Conservation (phyloP, 2,329 filamentous ascomycete species). For the Cylindrodendrum hubeiense region DNA sequence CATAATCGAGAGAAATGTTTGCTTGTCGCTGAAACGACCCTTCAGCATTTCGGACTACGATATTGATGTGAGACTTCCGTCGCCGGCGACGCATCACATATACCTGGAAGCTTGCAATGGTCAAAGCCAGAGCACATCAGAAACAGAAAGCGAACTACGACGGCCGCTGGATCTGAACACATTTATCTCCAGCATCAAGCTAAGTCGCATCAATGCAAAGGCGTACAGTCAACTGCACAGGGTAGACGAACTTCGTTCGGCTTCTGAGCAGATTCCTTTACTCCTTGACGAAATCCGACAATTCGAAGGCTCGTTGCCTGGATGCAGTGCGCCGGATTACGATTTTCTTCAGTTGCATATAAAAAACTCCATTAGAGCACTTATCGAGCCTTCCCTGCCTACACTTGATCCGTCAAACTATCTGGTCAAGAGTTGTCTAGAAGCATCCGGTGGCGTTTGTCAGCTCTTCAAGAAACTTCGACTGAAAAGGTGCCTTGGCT, state of each 20-base stretch:
- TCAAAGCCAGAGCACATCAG: too few relatives aligned
- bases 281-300: slow-evolving; percentile 5
- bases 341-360: slow-evolving; percentile 12
- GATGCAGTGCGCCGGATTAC: slow-evolving; percentile 2
- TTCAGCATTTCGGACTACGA: slow-evolving; percentile 21
- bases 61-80: slow-evolving; percentile 7
- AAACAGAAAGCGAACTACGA: not conserved
- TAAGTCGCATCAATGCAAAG: slow-evolving; percentile 5
- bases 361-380: not conserved
- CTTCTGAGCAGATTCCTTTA: not conserved
- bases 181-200: slow-evolving; percentile 7
- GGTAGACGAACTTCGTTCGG: not conserved
- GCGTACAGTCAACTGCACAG: slow-evolving; percentile 1
- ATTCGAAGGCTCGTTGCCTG: slow-evolving; percentile 5
- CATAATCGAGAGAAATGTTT: slow-evolving; percentile 16
- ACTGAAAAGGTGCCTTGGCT: slow-evolving; percentile 14
- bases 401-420: not conserved
- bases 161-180: not conserved
- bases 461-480: slow-evolving; percentile 17
- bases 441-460: slow-evolving; percentile 12
- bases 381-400: slow-evolving; percentile 3
- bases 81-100: not conserved
- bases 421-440: slow-evolving; percentile 8
- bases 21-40: slow-evolving; percentile 16
- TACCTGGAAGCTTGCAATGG: not conserved